Evolutionary conservation across 2,329 filamentous ascomycete species (phyloP), one percentile per base, ranked within the genome.

Genomic region (Xylaria sp.): DNA sequence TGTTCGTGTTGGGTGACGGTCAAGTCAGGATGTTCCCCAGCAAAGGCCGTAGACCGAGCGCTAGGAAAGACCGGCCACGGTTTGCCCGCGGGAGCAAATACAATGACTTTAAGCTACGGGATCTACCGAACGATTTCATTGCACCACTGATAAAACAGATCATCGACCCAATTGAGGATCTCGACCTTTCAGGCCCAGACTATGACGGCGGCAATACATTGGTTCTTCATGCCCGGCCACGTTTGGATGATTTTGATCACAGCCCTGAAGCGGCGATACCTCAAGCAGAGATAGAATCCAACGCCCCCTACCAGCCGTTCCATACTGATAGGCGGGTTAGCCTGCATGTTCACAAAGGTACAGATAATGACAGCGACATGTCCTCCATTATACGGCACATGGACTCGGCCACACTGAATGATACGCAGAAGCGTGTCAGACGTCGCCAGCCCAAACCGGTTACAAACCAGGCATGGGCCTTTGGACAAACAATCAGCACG

Each of bases 271-370:
- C 82, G 78, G 92, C 82, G 78, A 94, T 88, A 65, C 89, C 89
- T 0, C 88, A 91, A 72, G 93, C 93, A 5, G 94, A 98, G 82
- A 97, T 97, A 72, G 96, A 99, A 78, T 97, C 95, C 1, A 98
- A 95, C 76, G 92, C 94, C 4, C 93, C 95, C 1, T 98, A 97
- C 75, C 94, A 97, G 76, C 95, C 96, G 0, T 98, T 98, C 82
- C 95, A 98, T 78, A 96, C 94, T 0, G 94, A 98, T 76, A 88
- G 90, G 63, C 89, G 95, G 2, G 92, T 98, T 53, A 88, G 86
- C n/a, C 84, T 98, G 32, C 92, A 90, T 73, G 87, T 93, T 50
- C 92, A 91, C 76, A 80, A 77, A 42, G 71, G 75, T 61, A 78
- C 68, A 44, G 60, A 58, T 53, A 58, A 29, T 29, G 71, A 71